Conservation (phyloP, 768 basidiomycete species). For the Cystoderma amianthinum region DNA sequence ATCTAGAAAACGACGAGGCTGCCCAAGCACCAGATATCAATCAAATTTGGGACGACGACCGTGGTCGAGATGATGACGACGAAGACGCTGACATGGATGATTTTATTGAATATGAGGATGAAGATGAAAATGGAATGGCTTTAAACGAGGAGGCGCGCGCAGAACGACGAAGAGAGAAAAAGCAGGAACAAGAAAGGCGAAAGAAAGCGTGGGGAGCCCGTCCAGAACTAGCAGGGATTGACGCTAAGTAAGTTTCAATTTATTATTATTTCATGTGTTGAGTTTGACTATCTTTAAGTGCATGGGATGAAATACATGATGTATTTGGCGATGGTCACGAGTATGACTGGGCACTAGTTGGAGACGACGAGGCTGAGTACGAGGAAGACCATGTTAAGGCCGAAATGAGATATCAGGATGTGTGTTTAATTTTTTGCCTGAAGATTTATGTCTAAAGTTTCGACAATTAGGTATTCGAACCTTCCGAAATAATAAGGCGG, state of each 20-base stretch:
- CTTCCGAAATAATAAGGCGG: slow-evolving; percentile 87
- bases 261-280: slow-evolving; percentile 1
- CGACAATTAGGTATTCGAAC: slow-evolving; percentile 81
- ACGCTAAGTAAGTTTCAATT: slow-evolving; percentile 59
- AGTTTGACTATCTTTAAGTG: slow-evolving; percentile 35
- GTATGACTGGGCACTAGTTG: slow-evolving; percentile 90
- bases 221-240: slow-evolving; percentile 73
- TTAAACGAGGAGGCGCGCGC: slow-evolving; percentile 76
- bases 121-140: slow-evolving; percentile 62
- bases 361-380: slow-evolving; percentile 58
- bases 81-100: slow-evolving; percentile 70
- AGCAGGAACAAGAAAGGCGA: slow-evolving; percentile 61
- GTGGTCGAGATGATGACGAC: slow-evolving; percentile 61
- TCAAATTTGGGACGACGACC: slow-evolving; percentile 83
- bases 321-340: slow-evolving; percentile 97
- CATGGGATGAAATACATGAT: slow-evolving; percentile 93
- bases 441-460: slow-evolving; percentile 5
- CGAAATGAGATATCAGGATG: slow-evolving; percentile 83
- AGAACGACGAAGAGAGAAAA: slow-evolving; percentile 62
- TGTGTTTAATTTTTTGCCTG: slow-evolving; percentile 22
- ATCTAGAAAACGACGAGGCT: slow-evolving; percentile 52
- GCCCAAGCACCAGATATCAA: slow-evolving; percentile 58
- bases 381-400: slow-evolving; percentile 47
- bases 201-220: slow-evolving; percentile 56
- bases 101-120: slow-evolving; percentile 79